Evolutionary conservation across 2,329 filamentous ascomycete genomes (phyloP), one percentile per base, ranked within the genome.

Genomic region (Colletotrichum somersetense): DNA sequence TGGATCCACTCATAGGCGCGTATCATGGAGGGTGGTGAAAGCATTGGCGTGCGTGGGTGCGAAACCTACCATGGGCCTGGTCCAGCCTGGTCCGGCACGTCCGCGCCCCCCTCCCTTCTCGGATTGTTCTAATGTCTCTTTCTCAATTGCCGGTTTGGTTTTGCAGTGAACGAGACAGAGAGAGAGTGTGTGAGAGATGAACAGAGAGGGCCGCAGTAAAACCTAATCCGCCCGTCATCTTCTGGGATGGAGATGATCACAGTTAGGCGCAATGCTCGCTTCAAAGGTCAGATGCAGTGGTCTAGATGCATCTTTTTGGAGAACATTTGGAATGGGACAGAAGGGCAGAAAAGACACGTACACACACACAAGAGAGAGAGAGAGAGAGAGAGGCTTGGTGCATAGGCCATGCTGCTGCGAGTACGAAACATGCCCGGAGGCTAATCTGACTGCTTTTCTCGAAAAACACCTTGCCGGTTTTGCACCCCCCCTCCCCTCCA

Each of bases 1-100:
- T 48, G 57, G 68, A 67, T 71, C 65, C 23, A 67, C 59, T 62
- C 44, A 68, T 38, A 48, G 40, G 53, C 59, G 64, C 65, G 66
- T 69, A 64, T 65, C 52, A 57, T 33, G 30, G 23, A 30, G 30
- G 30, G 30, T 30, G 30, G 30, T 30, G 4, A 30, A 30, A 30
- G 30, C 30, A 30, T 30, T 30, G 30, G 30, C 30, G 30, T 30
- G 30, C 30, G 30, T 30, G 30, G 30, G 30, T 30, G 30, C 30
- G 30, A 30, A 30, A 30, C 30, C 30, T 30, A 30, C 30, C 30
- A 30, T 30, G 30, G 30, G 30, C 30, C 30, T 30, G 26, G 26
- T 30, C 26, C 26, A 30, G 26, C 26, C 26, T 30, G 30, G 30
- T 30, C 30, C 30, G 30, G 30, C 30, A 30, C 30, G 30, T 30